Percentiles rank a stretch among this genome's conserved stretches.
phyloP scores from a whole-genome alignment of 2,329 filamentous ascomycete species.

The Exophiala lecanii-corni region DNA sequence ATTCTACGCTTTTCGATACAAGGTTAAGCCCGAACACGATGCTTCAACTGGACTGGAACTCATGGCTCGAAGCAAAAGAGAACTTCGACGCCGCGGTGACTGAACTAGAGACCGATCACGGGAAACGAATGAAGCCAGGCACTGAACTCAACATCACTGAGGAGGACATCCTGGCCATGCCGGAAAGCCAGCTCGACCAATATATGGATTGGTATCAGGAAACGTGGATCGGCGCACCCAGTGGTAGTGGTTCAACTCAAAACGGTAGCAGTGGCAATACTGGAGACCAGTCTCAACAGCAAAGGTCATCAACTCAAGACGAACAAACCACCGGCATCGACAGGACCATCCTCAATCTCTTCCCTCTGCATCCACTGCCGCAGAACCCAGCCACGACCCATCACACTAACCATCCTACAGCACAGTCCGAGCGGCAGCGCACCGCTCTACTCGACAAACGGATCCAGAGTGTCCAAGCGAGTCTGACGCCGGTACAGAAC shows the following conservation, averaged over 20 bases:
- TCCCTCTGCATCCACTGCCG: constrained; percentile 16
- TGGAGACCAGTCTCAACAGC: constrained; percentile 40
- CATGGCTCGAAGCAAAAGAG: constrained; percentile 57
- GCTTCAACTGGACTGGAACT: constrained; percentile 65
- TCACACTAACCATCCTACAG: constrained; percentile 12
- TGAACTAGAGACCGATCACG: background rate
- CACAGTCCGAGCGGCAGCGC: constrained; percentile 9
- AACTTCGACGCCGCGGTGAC: constrained; percentile 7
- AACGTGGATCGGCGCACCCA: constrained; percentile 60
- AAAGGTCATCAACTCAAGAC: constrained; percentile 37
- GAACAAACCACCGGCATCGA: constrained; percentile 23
- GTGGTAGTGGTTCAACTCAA: too few relatives aligned
- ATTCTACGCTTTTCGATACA: too few relatives aligned
- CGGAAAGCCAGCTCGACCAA: constrained; percentile 59
- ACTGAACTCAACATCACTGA: constrained; percentile 55
- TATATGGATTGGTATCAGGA: constrained; percentile 77
- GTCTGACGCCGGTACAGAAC: constrained; percentile 34
- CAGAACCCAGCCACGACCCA: background rate
- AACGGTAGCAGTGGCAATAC: too few relatives aligned
- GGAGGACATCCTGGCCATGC: constrained; percentile 59
- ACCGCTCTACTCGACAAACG: constrained; percentile 28
- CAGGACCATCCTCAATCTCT: constrained; percentile 30
- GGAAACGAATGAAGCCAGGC: constrained; percentile 30
- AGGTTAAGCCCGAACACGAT: constrained; percentile 51
- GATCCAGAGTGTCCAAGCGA: constrained; percentile 38